Conservation (phyloP, 176 grass and related monocot species). For the Otatea glauca region DNA sequence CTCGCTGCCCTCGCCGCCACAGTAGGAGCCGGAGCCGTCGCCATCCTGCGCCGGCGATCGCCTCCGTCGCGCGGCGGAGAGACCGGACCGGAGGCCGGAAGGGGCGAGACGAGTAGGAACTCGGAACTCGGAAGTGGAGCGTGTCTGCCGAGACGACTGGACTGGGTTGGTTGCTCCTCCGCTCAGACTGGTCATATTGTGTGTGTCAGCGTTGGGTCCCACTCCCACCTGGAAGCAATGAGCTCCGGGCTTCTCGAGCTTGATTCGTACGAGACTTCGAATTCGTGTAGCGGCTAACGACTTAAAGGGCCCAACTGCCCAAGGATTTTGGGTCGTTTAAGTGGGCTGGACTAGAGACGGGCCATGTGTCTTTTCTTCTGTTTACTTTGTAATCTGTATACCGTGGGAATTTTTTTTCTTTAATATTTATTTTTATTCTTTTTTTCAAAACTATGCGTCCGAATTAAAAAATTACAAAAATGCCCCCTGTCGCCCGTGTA, state of each 20-base stretch:
- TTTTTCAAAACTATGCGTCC: too few relatives aligned
- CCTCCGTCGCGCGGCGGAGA: background rate
- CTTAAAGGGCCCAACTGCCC: background rate
- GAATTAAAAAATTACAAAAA: too few relatives aligned
- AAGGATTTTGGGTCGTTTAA: background rate
- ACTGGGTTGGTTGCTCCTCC: background rate
- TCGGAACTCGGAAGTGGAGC: too few relatives aligned
- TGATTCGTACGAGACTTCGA: constrained; percentile 22
- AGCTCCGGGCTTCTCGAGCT: background rate
- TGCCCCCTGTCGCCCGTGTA: too few relatives aligned
- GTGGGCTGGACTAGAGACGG: background rate
- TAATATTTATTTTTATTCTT: too few relatives aligned
- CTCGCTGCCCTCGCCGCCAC: background rate
- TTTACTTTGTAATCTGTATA: too few relatives aligned
- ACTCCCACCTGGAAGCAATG: background rate
- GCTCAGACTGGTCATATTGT: background rate
- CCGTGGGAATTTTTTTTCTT: too few relatives aligned
- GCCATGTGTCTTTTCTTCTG: background rate
- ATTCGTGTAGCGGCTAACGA: background rate
- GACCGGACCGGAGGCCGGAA: background rate
- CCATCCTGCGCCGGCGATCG: constrained; percentile 27
- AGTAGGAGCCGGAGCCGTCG: background rate
- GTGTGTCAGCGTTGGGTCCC: background rate
- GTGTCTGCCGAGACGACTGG: too few relatives aligned
- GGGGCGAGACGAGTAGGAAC: background rate